Percentiles rank a stretch among this genome's conserved stretches.
phyloP scores from a whole-genome alignment of 176 grass and related monocot species.

The Paspalum notatum region DNA sequence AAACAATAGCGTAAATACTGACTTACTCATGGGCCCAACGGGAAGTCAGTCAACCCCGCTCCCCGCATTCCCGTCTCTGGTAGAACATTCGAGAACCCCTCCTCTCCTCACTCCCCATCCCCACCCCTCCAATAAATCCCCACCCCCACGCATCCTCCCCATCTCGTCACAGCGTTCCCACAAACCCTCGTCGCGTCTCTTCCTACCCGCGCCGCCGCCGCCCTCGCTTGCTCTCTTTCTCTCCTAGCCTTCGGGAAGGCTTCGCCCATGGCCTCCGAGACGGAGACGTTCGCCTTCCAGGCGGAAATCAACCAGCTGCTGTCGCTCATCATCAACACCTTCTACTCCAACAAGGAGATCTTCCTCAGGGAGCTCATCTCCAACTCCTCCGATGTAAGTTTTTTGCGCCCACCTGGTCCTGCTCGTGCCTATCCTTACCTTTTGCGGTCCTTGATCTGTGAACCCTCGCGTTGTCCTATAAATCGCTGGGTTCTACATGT shows the following conservation, averaged over 20 bases:
- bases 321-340: slow-evolving; percentile 96
- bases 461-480: neutral
- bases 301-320: slow-evolving; percentile 97
- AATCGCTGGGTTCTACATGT: neutral
- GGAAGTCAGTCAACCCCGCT: slow-evolving; percentile 17
- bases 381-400: slow-evolving; percentile 83
- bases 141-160: neutral
- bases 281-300: slow-evolving; percentile 97
- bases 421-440: no score
- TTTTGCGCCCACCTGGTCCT: no score
- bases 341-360: slow-evolving; percentile 99
- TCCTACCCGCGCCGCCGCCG: neutral
- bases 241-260: neutral
- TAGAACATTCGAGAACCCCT: slow-evolving; percentile 76
- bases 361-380: slow-evolving; percentile 93
- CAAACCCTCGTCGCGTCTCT: slow-evolving; percentile 15
- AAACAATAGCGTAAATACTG: neutral
- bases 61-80: slow-evolving; percentile 25
- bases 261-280: slow-evolving; percentile 71
- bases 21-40: neutral
- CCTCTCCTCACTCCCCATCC: neutral
- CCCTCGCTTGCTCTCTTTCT: neutral
- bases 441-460: slow-evolving; percentile 22
- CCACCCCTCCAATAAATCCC: slow-evolving; percentile 35
- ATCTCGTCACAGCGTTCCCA: neutral